Evolutionary conservation across 108 stramenopile genomes (phyloP).

Genomic region (Mediolabrus comicus): DNA sequence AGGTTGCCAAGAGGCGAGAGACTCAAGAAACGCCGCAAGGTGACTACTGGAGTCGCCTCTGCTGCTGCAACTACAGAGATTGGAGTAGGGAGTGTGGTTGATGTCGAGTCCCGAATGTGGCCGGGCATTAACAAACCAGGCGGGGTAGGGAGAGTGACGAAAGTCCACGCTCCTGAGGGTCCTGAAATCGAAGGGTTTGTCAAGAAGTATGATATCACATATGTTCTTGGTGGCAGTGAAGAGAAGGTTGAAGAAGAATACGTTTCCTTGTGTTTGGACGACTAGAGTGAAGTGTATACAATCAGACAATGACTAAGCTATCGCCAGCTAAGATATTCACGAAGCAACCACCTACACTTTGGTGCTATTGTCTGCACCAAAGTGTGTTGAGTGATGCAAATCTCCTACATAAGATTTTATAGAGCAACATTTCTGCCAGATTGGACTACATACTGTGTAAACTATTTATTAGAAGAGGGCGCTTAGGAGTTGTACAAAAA

Average conservation of each 20-base stretch:
- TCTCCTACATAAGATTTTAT: constrained; percentile 1
- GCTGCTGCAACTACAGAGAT: neutral
- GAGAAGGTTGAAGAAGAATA: constrained; percentile 53
- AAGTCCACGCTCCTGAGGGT: constrained; percentile 20
- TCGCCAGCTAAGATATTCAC: constrained; percentile 1
- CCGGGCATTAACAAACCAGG: constrained; percentile 71
- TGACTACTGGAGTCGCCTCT: too few species aligned
- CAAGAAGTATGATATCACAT: constrained; percentile 54
- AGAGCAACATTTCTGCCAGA: neutral
- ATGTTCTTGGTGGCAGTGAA: constrained; percentile 71
- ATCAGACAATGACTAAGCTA: too few species aligned
- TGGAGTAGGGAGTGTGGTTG: constrained; percentile 20
- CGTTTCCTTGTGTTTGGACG: constrained; percentile 15
- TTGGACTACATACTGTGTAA: neutral
- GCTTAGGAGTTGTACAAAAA: too few species aligned
- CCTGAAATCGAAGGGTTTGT: constrained; percentile 5
- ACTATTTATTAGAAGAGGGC: neutral
- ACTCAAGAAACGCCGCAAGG: constrained; percentile 42
- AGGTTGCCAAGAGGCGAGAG: constrained; percentile 73
- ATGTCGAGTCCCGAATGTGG: constrained; percentile 66
- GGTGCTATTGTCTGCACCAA: neutral
- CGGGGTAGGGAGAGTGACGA: constrained; percentile 50
- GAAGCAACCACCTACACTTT: neutral
- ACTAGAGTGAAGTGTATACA: too few species aligned
- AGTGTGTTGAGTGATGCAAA: neutral